Base-by-base conservation (phyloP, 306 rosid genomes). In the Coriaria nepalensis region DNA sequence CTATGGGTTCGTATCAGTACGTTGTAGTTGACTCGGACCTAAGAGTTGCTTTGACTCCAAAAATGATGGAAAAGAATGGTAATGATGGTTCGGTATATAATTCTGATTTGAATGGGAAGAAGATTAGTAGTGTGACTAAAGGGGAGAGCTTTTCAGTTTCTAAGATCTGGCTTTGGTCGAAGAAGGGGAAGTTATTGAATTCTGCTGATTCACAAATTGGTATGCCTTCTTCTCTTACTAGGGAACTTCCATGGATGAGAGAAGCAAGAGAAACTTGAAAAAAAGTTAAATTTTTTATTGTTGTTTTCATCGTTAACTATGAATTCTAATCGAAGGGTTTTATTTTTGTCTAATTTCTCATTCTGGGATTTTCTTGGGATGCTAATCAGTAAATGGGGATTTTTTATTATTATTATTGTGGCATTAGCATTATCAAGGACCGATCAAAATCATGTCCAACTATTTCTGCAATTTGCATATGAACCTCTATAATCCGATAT, bases 81-180 rank as follows among this genome's bases (percentile, higher is more conserved):
- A 20, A 20, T 20, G 29, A 20, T 20, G 29, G 29, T 20, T 20
- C 29, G 29, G 29, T 20, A 20, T 20, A 20, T 20, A 20, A 73
- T 35, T 68, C 78, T 40, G 95, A 85, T 64, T 44, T 68, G 68
- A 95, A 88, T 58, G 93, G 66, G 10, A 84, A 84, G 83, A 88
- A 67, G 69, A 82, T 88, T 50, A 60, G 72, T 40, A 77, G 81
- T 70, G 95, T 81, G 43, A 66, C 69, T 57, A 88, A 74, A 77
- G 97, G 95, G 14, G 97, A 88, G 68, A 88, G 97, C 70, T 88
- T 73, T 63, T 88, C 97, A 7, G 81, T 84, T 60, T 88, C 97
- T 11, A 88, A 88, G 71, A 88, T 88, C 78, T 88, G 97, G 97
- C 74, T 72, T 40, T 88, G 97, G 97, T 76, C 85, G 7, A 84